phyloP scores from a whole-genome alignment of 768 basidiomycete species.

The Dioszegia aurantiaca region DNA sequence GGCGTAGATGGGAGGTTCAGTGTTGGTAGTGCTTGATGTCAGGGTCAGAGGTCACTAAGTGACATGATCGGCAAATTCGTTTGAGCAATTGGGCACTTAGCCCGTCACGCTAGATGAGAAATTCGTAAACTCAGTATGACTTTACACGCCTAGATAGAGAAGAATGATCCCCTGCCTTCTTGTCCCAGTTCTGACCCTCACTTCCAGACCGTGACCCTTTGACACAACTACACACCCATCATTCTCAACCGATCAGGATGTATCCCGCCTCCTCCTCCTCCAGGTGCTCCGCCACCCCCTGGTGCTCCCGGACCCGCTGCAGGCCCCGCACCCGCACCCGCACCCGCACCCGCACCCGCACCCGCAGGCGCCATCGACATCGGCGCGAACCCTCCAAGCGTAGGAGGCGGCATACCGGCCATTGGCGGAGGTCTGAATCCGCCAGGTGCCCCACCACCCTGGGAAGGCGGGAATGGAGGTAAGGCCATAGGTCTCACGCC shows the following conservation, averaged over 20 bases:
- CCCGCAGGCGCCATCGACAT: neutral
- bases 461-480: conserved; percentile 32
- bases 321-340: neutral
- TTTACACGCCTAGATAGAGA: too few species aligned
- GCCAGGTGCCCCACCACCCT: conserved; percentile 9
- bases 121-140: too few species aligned
- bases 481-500: conserved; percentile 5
- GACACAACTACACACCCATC: conserved; percentile 48
- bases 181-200: neutral
- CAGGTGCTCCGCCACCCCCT: neutral
- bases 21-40: neutral
- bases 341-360: neutral
- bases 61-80: too few species aligned
- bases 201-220: too few species aligned
- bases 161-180: neutral
- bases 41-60: too few species aligned
- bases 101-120: too few species aligned
- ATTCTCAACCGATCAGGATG: conserved; percentile 51
- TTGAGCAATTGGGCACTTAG: too few species aligned
- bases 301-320: too few species aligned
- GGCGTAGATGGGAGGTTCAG: conserved; percentile 3
- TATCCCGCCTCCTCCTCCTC: conserved; percentile 28
- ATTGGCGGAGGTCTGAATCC: conserved; percentile 13
- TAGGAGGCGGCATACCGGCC: neutral
- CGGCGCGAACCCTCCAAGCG: conserved; percentile 14